Base-by-base conservation (phyloP, 345 rosid genomes). In the Adansonia digitata region DNA sequence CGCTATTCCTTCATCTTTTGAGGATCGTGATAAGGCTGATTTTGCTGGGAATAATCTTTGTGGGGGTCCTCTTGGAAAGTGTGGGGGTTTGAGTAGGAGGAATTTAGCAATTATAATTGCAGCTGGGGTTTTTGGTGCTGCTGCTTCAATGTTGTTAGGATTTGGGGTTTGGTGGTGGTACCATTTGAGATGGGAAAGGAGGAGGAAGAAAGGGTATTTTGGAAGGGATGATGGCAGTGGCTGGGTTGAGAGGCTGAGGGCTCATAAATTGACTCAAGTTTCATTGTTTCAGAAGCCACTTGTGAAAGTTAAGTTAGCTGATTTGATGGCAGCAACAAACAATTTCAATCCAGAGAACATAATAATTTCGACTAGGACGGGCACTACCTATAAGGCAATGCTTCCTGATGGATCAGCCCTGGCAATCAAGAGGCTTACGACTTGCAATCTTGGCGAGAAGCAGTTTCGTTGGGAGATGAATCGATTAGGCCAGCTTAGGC, bases 81-180 rank as follows among this genome's bases (percentile, higher is more conserved):
- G 97, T 73, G 98, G 97, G 13, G 84, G 90, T 15, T 74, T 92
- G 65, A 89, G 94, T 77, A 89, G 82, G 82, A 92, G 80, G 91
- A 94, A 85, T 85, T 88, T 94, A 72, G 89, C 87, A 1, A 90
- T 90, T 61, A 89, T 94, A 29, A 82, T 92, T 22, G 90, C 91
- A 27, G 97, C 98, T 11, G 98, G 98, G 53, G 79, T 92, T 7
- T 85, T 92, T 73, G 94, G 97, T 15, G 97, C 97, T 37, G 92
- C 88, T 4, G 94, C 85, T 0, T 92, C 98, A 5, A 57, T 92
- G 81, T 69, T 94, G 76, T 78, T 94, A 43, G 98, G 81, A 26
- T 80, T 89, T 78, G 97, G 91, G 82, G 29, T 94, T 29, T 94
- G 98, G 97, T 94, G 97, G 97, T 92, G 91, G 93, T 86, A 77